Base-by-base conservation (phyloP, 306 rosid species). In the Psophocarpus tetragonolobus region DNA sequence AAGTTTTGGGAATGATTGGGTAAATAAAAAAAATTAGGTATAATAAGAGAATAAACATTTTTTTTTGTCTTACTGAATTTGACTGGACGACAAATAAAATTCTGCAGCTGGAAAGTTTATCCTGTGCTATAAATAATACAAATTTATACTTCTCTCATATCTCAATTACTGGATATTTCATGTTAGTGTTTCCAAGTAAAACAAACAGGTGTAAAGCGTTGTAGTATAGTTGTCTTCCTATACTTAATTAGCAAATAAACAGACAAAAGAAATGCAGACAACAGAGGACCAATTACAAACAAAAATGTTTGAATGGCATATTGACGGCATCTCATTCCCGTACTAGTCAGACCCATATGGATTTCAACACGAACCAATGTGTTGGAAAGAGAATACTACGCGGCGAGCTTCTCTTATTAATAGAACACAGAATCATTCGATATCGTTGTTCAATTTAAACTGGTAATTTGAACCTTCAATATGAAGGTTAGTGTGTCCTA, bases 221-320 rank as follows among this genome's bases (percentile, higher is more conserved):
- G 62, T 17, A 61, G 68, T 17, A 68, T 29, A 68, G 50, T 75
- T 11, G 53, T 38, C 32, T 13, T 72, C 48, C 13, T 4, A 13
- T 53, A 17, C 65, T 70, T 69, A n/a, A 33, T 64, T 9, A 65
- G 62, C 23, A 20, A 11, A 51, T 47, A 68, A 45, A 15, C n/a
- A 44, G 27, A 15, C 71, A 27, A 79, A 39, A 79, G 50, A 12
- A 42, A 44, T 21, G 58, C 50, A 60, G 71, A 53, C 17, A 18
- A 11, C 15, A 8, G 29, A 30, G 83, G 63, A 48, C 50, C 21
- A 64, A 36, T 56, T n/a, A 41, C 71, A 47, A 27, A 33, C n/a
- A n/a, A n/a, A n/a, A n/a, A n/a, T n/a, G n/a, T n/a, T n/a, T n/a
- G n/a, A n/a, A n/a, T n/a, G n/a, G n/a, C n/a, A n/a, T n/a, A n/a